A percentile compares a stretch with the other conserved stretches of the same genome.
Conservation (phyloP, 352 stramenopile genomes). For the Globisporangium iwayamae region DNA sequence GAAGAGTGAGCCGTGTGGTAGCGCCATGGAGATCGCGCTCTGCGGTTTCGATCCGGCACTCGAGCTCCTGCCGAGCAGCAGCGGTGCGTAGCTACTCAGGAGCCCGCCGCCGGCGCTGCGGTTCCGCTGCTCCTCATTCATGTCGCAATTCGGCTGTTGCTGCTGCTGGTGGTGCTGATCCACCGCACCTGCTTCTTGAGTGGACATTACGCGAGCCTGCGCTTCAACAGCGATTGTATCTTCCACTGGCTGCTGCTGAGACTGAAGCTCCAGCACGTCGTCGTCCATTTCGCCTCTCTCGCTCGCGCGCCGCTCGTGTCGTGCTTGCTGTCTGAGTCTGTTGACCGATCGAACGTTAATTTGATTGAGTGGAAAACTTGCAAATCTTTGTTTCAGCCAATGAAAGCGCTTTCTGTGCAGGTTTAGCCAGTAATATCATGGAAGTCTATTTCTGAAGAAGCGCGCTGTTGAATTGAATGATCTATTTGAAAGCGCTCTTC, state of each 20-base stretch:
- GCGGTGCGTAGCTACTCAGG: constrained; percentile 2
- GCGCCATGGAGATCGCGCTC: neutral
- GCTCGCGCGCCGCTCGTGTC: neutral
- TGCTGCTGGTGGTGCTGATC: constrained; percentile 4
- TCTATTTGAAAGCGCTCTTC: neutral
- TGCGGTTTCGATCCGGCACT: constrained; percentile 6
- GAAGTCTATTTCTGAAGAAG: neutral
- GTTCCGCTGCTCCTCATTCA: constrained; percentile 14
- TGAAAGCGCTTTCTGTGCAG: neutral
- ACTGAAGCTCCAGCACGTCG: neutral
- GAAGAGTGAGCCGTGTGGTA: constrained; percentile 7
- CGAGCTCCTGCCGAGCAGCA: constrained; percentile 13
- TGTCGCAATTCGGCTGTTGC: constrained; percentile 32
- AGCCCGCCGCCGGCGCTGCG: neutral
- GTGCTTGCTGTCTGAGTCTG: constrained; percentile 2
- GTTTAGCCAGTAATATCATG: neutral
- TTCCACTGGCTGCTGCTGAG: neutral
- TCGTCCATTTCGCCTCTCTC: constrained; percentile 5
- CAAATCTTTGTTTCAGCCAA: constrained; percentile 3
- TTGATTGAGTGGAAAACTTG: constrained; percentile 1
- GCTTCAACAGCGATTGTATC: neutral
- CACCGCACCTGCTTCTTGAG: neutral
- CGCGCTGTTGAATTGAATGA: neutral
- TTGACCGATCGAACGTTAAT: constrained; percentile 1
- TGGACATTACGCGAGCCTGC: neutral